A percentile compares a stretch with the other conserved stretches of the same genome.
Conservation (phyloP, 495 filamentous ascomycete genomes). For the Penicillium coprophilum region DNA sequence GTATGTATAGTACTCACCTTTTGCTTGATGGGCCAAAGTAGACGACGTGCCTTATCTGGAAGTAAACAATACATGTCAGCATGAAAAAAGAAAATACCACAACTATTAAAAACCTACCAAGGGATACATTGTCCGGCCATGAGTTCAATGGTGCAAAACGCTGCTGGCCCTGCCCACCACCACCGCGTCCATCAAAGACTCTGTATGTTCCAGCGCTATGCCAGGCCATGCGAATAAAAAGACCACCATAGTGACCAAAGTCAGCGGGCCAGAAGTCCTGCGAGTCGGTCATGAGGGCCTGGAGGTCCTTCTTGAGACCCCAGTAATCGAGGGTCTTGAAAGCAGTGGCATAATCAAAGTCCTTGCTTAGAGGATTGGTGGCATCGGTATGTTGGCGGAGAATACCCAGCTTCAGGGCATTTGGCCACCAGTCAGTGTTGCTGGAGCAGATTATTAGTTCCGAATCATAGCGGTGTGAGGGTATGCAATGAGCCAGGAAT, state of each 20-base stretch:
- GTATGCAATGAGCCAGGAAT: background rate
- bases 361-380: slow-evolving; percentile 58
- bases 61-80: background rate
- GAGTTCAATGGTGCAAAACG: slow-evolving; percentile 75
- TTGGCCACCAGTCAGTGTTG: slow-evolving; percentile 71
- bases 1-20: slow-evolving; percentile 35
- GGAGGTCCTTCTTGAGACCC: slow-evolving; percentile 67
- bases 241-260: slow-evolving; percentile 73
- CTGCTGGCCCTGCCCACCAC: slow-evolving; percentile 69
- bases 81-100: background rate
- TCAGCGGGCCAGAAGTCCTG: slow-evolving; percentile 77
- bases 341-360: slow-evolving; percentile 67
- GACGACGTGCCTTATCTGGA: slow-evolving; percentile 66
- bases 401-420: slow-evolving; percentile 62
- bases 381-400: slow-evolving; percentile 64
- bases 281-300: slow-evolving; percentile 67
- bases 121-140: slow-evolving; percentile 74
- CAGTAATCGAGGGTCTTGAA: slow-evolving; percentile 71
- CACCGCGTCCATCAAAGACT: slow-evolving; percentile 68
- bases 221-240: slow-evolving; percentile 78
- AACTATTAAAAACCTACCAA: slow-evolving; percentile 33
- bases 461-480: background rate
- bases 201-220: slow-evolving; percentile 75
- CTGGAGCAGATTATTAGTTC: background rate
- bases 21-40: slow-evolving; percentile 77